Conservation (phyloP, 352 stramenopile species). For the Phytopythium mirpurense region DNA sequence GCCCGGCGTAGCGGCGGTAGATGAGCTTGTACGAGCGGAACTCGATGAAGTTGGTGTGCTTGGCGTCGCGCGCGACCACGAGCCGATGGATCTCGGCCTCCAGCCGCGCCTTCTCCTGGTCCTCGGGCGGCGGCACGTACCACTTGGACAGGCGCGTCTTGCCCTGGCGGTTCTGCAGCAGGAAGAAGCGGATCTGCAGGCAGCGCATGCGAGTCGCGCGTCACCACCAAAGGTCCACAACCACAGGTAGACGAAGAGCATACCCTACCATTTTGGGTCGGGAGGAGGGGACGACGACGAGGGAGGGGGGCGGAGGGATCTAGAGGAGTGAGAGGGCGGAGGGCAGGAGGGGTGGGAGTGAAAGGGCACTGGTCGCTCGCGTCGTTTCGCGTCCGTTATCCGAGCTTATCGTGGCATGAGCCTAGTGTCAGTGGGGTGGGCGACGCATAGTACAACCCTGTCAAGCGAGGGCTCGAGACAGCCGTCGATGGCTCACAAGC, state of each 20-base stretch:
- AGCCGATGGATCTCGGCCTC: conserved; percentile 90
- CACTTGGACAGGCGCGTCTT: conserved; percentile 99
- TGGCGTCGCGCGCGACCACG: conserved; percentile 83
- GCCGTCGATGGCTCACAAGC: no score
- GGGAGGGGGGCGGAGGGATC: not conserved
- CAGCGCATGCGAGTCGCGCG: not conserved
- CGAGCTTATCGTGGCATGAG: no score
- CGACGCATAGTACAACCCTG: no score
- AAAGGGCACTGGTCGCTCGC: not conserved
- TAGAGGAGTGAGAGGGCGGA: not conserved
- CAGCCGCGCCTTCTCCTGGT: conserved; percentile 79
- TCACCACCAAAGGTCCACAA: no score
- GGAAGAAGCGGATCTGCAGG: conserved; percentile 94
- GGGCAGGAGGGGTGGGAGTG: not conserved
- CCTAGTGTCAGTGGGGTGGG: no score
- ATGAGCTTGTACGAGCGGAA: conserved; percentile 99
- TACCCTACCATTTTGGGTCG: conserved; percentile 6
- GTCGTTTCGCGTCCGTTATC: conserved; percentile 4
- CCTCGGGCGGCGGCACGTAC: conserved; percentile 88
- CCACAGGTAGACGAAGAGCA: no score
- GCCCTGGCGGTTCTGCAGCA: conserved; percentile 98
- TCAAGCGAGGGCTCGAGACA: no score
- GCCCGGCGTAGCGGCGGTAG: conserved; percentile 96
- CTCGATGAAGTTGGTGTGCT: conserved; percentile 95
- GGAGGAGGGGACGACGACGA: no score